phyloP scores from a whole-genome alignment of 805 yeast genomes.

The Saccharomycopsis fibuligera region DNA sequence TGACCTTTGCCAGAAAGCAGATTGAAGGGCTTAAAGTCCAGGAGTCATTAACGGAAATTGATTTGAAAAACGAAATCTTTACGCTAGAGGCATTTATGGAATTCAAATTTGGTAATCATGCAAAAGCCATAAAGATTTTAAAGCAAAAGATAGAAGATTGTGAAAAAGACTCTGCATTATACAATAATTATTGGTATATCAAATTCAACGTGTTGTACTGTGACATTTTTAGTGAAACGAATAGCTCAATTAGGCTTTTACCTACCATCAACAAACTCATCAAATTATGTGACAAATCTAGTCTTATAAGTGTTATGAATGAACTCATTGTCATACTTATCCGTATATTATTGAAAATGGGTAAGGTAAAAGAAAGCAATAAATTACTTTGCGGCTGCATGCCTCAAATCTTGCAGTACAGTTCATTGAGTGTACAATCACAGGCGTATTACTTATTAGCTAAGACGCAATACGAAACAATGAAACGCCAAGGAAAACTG shows the following conservation, averaged over 20 bases:
- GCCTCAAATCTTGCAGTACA: constrained; percentile 39
- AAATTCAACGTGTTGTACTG: constrained; percentile 44
- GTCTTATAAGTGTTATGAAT: constrained; percentile 38
- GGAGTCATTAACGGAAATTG: constrained; percentile 26
- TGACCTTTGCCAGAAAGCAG: constrained; percentile 24
- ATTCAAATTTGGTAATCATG: constrained; percentile 24
- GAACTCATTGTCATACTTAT: constrained; percentile 44
- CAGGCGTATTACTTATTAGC: neutral
- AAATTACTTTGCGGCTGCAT: constrained; percentile 35
- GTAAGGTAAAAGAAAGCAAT: constrained; percentile 38
- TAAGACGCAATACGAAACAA: neutral
- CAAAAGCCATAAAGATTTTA: constrained; percentile 24
- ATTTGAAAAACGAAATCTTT: constrained; percentile 27
- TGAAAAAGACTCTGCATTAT: constrained; percentile 23
- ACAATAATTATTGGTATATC: constrained; percentile 39
- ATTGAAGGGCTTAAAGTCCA: constrained; percentile 19
- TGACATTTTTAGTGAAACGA: constrained; percentile 31
- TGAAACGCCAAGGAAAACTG: neutral
- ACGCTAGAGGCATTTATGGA: constrained; percentile 25
- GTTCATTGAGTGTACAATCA: constrained; percentile 22
- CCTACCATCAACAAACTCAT: constrained; percentile 45
- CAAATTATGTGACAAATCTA: constrained; percentile 39
- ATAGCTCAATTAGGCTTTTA: constrained; percentile 41
- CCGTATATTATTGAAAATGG: constrained; percentile 37
- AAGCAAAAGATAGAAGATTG: constrained; percentile 23